A percentile compares a stretch with the other conserved stretches of the same genome.
Evolutionary conservation across 805 yeast species (phyloP).

Genomic region (Pichia insulana): DNA sequence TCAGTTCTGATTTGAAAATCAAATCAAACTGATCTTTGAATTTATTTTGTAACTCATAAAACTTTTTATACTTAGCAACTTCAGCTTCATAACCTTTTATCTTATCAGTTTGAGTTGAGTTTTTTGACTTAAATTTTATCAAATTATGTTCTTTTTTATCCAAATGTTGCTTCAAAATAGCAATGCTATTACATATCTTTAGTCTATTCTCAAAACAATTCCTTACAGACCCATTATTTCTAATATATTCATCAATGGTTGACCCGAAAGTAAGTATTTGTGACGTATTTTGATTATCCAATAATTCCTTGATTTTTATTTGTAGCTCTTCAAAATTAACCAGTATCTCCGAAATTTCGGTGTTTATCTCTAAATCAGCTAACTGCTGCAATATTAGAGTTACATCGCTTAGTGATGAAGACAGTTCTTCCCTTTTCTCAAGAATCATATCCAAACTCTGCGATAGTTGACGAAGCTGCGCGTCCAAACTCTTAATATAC

Average conservation of each 20-base stretch:
- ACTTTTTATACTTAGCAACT: conserved; percentile 43
- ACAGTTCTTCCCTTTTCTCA: conserved; percentile 66
- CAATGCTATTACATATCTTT: conserved; percentile 40
- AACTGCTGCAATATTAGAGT: conserved; percentile 43
- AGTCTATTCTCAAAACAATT: conserved; percentile 68
- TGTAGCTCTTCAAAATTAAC: conserved; percentile 67
- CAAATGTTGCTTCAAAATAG: conserved; percentile 35
- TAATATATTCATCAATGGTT: conserved; percentile 78
- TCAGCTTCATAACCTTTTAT: conserved; percentile 50
- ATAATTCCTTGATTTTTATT: conserved; percentile 56
- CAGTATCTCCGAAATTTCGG: conserved; percentile 53
- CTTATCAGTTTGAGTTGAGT: conserved; percentile 53
- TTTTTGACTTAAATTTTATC: conserved; percentile 35
- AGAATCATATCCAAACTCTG: conserved; percentile 68
- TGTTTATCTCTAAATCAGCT: conserved; percentile 68
- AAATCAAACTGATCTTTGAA: conserved; percentile 57
- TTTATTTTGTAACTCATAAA: conserved; percentile 43
- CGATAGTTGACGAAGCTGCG: conserved; percentile 59
- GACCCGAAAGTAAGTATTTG: conserved; percentile 81
- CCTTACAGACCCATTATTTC: conserved; percentile 68
- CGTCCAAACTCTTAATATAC: conserved; percentile 64
- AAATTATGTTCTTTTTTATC: conserved; percentile 38
- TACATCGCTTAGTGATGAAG: conserved; percentile 62
- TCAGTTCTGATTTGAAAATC: conserved; percentile 60
- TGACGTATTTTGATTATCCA: conserved; percentile 72